A percentile compares a stretch with the other conserved stretches of the same genome.
Evolutionary conservation across 306 rosid species (phyloP).

Genomic region (Hylodesmum podocarpum): DNA sequence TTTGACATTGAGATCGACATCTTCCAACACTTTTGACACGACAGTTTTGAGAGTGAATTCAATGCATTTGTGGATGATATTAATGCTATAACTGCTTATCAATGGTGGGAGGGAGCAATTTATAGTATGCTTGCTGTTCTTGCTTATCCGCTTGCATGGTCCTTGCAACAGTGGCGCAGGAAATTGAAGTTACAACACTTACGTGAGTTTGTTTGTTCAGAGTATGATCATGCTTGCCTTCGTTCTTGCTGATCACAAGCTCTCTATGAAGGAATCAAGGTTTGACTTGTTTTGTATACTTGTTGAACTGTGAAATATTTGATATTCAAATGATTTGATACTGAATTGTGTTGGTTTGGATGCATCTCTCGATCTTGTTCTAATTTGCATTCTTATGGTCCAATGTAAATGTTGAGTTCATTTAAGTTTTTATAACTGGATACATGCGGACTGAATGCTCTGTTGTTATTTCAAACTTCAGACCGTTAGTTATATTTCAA

Average conservation of each 20-base stretch:
- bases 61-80: constrained; percentile 91
- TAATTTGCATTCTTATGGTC: constrained; percentile 15
- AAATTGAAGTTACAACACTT: constrained; percentile 82
- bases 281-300: constrained; percentile 36
- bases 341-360: constrained; percentile 19
- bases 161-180: constrained; percentile 97
- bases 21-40: constrained; percentile 36
- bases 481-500: background rate
- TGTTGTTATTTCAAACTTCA: background rate
- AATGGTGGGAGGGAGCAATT: constrained; percentile 99
- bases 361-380: background rate
- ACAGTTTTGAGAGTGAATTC: constrained; percentile 90
- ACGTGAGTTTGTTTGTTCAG: constrained; percentile 96
- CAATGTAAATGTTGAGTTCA: background rate
- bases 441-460: background rate
- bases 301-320: constrained; percentile 6
- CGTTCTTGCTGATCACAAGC: constrained; percentile 98
- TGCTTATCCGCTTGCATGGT: constrained; percentile 90
- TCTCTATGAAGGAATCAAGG: constrained; percentile 98
- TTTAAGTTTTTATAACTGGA: background rate
- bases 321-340: constrained; percentile 1
- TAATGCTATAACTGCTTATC: constrained; percentile 86
- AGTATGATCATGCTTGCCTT: constrained; percentile 94
- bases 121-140: constrained; percentile 74
- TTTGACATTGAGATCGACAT: constrained; percentile 27